Evolutionary conservation across 306 rosid genomes (phyloP).

Genomic region (Citrullus mucosospermus): DNA sequence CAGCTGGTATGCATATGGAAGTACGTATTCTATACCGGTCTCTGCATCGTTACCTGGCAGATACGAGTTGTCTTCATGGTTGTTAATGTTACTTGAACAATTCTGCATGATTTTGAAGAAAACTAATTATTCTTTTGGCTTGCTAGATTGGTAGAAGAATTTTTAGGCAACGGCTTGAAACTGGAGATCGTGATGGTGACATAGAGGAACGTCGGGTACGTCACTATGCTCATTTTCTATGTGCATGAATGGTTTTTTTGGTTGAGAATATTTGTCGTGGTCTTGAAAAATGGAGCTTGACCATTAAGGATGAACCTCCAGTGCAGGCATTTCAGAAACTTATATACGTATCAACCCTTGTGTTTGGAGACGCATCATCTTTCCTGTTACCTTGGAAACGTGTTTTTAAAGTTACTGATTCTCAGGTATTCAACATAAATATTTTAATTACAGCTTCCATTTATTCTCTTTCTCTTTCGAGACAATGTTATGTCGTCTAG

Average conservation of each 20-base stretch:
- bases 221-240: constrained; percentile 12
- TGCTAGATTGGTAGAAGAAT: constrained; percentile 73
- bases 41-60: background rate
- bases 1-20: constrained; percentile 97
- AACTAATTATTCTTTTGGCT: constrained; percentile 13
- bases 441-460: background rate
- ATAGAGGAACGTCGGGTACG: constrained; percentile 90
- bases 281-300: constrained; percentile 49
- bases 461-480: background rate
- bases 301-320: constrained; percentile 57
- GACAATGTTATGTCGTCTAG: background rate
- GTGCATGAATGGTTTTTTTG: background rate
- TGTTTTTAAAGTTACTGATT: constrained; percentile 75
- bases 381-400: constrained; percentile 99
- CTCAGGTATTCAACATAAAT: constrained; percentile 47
- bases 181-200: constrained; percentile 78
- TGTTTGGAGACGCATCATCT: constrained; percentile 91
- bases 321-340: constrained; percentile 99
- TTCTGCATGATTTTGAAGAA: background rate
- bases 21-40: constrained; percentile 18
- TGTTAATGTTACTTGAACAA: constrained; percentile 3
- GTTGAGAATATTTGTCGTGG: background rate
- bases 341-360: constrained; percentile 86
- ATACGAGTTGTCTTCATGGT: constrained; percentile 8
- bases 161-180: constrained; percentile 90